These are phyloP conservation scores for Candida silvicultrix DNA, from an alignment of 805 yeast species.

Conservation along the genomic window DNA sequence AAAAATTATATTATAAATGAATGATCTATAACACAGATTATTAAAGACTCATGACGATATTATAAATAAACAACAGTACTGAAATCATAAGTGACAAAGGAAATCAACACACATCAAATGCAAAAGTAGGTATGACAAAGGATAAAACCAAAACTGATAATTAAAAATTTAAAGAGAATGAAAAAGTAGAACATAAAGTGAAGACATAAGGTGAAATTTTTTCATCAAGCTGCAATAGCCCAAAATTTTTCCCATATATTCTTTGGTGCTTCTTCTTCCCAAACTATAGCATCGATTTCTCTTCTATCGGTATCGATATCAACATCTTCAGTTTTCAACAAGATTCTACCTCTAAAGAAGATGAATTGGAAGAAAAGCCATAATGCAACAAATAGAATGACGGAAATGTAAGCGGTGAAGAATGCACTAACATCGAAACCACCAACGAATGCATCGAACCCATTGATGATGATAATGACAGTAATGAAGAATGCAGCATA, in stretches of 20 bases:
- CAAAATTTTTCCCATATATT: constrained; percentile 50
- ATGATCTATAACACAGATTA: too few species aligned
- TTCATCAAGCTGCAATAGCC: constrained; percentile 26
- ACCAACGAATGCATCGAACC: constrained; percentile 54
- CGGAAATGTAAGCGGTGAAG: constrained; percentile 59
- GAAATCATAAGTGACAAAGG: too few species aligned
- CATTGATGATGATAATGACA: constrained; percentile 60
- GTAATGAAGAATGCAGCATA: constrained; percentile 48
- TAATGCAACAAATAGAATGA: constrained; percentile 43
- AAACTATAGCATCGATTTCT: constrained; percentile 47
- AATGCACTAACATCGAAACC: constrained; percentile 43
- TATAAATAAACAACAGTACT: too few species aligned
- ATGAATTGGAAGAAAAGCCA: constrained; percentile 46
- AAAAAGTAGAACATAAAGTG: too few species aligned
- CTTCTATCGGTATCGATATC: constrained; percentile 63
- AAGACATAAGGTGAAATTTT: too few species aligned
- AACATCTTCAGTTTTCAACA: constrained; percentile 47
- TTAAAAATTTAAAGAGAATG: not conserved
- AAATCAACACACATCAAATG: too few species aligned
- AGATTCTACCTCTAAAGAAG: constrained; percentile 37
- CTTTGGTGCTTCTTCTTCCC: constrained; percentile 47
- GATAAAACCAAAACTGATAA: too few species aligned
- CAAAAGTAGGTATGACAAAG: too few species aligned
- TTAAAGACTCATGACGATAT: too few species aligned
- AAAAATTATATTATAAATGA: too few species aligned